Base-by-base conservation (phyloP, 106 monocot genomes). In the Iris macrosiphon region DNA sequence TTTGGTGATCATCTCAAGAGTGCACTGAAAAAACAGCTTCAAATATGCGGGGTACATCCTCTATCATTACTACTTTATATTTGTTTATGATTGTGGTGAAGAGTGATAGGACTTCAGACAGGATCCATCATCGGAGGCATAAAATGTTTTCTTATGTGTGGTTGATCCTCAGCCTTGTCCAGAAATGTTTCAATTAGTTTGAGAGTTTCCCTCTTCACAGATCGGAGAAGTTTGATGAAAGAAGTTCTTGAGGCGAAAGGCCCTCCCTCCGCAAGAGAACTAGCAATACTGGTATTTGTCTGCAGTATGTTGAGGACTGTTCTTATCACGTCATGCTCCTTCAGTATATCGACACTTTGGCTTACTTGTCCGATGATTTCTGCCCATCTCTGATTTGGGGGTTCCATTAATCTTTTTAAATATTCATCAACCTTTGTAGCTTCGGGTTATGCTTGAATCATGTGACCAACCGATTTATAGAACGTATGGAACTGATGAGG, bases 71-170 rank as follows among this genome's bases (percentile, higher is more conserved):
- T 54, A 45, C 65, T 55, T 93, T 87, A 65, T 87, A 93, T 47
- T 82, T 82, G 68, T 91, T 87, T 60, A 99, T 91, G 47, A 99
- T 99, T 21, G 98, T 91, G 2, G 91, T 83, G 64, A 83, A 99
- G 23, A 99, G 65, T 26, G 98, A 99, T 41, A 99, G 71, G 12
- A 99, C 98, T 87, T 99, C 98, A 24, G 98, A 99, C 63, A 43
- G 91, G 91, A 58, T 99, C 98, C 98, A 99, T 91, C 98, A 99
- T 99, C 18, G 98, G 91, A 6, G 87, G 91, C 49, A 99, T 83
- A 81, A 99, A 99, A 60, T 99, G 91, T 52, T 87, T 91, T 17
- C 98, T 91, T 33, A 87, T 75, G 52, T 79, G 72, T 41, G 83
- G 75, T 47, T 75, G 87, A 73, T 91, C 98, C 64, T 99, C 98